phyloP scores from a whole-genome alignment of 768 basidiomycete species.

The Xerocomus brunneocitrinus region DNA sequence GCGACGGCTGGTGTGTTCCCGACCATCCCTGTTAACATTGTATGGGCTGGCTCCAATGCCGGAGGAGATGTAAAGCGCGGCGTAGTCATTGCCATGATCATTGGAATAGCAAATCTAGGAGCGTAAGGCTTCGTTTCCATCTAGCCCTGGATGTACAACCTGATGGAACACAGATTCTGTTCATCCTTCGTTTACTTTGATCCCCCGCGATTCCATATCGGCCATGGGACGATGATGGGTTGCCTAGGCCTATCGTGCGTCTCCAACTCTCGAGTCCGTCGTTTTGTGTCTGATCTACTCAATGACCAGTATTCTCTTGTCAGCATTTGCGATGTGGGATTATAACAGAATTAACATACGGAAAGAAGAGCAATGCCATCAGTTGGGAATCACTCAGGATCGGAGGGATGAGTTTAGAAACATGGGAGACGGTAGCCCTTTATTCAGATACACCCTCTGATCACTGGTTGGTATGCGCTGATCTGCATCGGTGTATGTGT shows the following conservation, averaged over 20 bases:
- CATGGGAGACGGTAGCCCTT: background rate
- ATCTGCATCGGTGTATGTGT: no score
- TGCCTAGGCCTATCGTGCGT: background rate
- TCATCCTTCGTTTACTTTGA: background rate
- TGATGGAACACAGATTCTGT: background rate
- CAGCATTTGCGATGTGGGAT: background rate
- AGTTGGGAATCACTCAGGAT: background rate
- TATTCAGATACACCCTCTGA: background rate
- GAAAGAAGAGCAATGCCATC: background rate
- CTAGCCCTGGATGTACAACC: background rate
- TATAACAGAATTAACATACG: background rate
- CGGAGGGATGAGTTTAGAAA: background rate
- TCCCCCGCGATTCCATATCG: background rate
- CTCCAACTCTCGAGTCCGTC: no score
- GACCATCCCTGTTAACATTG: background rate
- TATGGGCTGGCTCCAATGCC: background rate
- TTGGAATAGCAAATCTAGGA: background rate
- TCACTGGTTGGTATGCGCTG: no score
- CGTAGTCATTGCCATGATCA: conserved; percentile 1
- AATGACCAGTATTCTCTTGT: background rate
- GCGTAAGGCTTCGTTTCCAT: background rate
- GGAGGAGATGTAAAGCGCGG: background rate
- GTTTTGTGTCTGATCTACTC: background rate
- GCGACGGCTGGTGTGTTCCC: background rate
- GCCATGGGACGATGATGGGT: background rate